These are phyloP conservation scores for Blastobotrys arbuscula DNA, from an alignment of 1,139 yeast genomes.

Conservation along the genomic window DNA sequence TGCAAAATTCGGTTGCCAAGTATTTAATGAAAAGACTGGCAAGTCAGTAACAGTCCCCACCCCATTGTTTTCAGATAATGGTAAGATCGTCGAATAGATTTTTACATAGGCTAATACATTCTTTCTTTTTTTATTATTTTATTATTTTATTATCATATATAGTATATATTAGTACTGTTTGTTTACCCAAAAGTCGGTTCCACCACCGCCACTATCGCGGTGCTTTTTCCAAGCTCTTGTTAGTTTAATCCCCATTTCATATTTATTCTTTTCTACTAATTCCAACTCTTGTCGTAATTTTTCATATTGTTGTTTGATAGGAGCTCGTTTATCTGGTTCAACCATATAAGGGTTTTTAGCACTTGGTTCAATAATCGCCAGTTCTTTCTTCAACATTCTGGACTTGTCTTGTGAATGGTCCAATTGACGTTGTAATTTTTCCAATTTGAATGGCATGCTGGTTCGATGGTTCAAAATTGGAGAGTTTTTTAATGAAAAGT, in stretches of 20 bases:
- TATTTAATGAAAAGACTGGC: constrained; percentile 52
- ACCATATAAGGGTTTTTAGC: constrained; percentile 16
- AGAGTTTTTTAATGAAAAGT: constrained; percentile 1
- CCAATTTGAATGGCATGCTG: constrained; percentile 11
- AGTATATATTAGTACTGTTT: background rate
- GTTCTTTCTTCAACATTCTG: constrained; percentile 10
- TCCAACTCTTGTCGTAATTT: constrained; percentile 19
- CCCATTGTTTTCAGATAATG: constrained; percentile 59
- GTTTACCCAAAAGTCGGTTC: constrained; percentile 28
- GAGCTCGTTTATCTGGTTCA: constrained; percentile 17
- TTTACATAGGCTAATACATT: background rate
- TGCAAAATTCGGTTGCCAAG: constrained; percentile 56
- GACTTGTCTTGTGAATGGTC: constrained; percentile 12
- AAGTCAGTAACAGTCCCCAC: constrained; percentile 52
- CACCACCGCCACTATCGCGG: constrained; percentile 20
- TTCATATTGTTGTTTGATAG: constrained; percentile 15
- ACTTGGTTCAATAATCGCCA: constrained; percentile 8
- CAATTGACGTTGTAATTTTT: constrained; percentile 17
- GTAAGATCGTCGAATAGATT: constrained; percentile 27
- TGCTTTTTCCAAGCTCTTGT: constrained; percentile 26
- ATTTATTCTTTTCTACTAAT: constrained; percentile 23
- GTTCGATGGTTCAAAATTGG: background rate
- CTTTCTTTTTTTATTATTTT: background rate
- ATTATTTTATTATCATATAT: background rate
- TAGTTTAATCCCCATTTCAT: constrained; percentile 26